These are phyloP conservation scores for Cinnamomum micranthum DNA, from an alignment of 164 flowering plant genomes.

Conservation along the genomic window DNA sequence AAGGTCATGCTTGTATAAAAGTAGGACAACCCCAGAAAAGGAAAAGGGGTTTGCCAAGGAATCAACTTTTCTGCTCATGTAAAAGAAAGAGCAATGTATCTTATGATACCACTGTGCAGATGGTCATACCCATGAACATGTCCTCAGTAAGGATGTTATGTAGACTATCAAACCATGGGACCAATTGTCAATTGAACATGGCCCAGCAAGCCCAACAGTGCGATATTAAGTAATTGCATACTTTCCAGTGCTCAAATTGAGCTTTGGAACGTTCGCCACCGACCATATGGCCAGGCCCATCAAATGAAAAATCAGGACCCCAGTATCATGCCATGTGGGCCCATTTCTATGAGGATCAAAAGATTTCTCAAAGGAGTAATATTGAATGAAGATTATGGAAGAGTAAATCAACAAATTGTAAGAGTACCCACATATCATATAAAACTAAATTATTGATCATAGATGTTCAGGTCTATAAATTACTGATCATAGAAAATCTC, in stretches of 20 bases:
- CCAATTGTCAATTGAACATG: too few species aligned
- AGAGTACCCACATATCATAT: neutral
- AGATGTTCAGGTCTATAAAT: neutral
- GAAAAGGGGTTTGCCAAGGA: slow-evolving; percentile 3
- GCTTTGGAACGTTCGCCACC: neutral
- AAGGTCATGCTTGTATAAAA: slow-evolving; percentile 5
- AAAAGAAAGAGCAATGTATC: neutral
- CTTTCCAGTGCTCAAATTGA: neutral
- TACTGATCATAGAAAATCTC: too few species aligned
- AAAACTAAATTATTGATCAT: neutral
- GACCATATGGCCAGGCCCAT: neutral
- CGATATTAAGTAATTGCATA: neutral
- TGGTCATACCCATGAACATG: neutral
- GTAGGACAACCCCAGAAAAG: neutral
- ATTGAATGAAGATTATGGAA: too few species aligned
- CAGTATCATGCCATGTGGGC: neutral
- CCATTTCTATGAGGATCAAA: neutral
- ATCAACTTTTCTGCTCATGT: neutral
- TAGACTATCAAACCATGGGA: neutral
- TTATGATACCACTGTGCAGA: neutral
- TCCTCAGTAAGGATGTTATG: neutral
- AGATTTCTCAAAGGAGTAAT: neutral
- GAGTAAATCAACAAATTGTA: too few species aligned
- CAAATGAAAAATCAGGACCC: neutral
- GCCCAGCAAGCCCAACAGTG: neutral